phyloP scores from a whole-genome alignment of 139 green algal genomes.

The Microglena sp. region DNA sequence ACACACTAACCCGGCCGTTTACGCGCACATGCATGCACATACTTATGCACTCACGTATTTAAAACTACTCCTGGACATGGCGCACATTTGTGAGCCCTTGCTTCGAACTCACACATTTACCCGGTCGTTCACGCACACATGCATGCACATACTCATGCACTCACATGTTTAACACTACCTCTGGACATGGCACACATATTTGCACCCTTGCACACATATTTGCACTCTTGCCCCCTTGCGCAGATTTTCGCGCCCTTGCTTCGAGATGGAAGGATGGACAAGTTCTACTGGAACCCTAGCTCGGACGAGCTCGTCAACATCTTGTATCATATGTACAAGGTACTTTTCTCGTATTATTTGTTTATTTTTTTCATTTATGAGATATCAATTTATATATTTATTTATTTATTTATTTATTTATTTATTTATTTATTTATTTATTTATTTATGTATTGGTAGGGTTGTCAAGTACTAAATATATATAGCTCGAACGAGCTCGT shows the following conservation, averaged over 20 bases:
- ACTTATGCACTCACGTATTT: neutral
- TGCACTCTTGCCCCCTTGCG: neutral
- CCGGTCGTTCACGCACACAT: neutral
- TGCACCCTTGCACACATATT: neutral
- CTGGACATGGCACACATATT: neutral
- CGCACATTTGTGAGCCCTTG: neutral
- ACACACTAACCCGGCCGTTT: neutral
- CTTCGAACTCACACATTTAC: neutral
- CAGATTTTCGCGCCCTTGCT: neutral
- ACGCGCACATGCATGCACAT: neutral
- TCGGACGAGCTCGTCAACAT: constrained; percentile 78
- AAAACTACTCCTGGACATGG: neutral
- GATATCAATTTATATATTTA: neutral
- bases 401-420: no score
- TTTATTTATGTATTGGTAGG: no score
- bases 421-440: no score
- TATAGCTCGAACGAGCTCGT: no score
- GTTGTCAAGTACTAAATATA: no score
- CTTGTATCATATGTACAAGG: constrained; percentile 35
- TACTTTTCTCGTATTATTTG: neutral
- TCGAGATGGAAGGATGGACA: neutral
- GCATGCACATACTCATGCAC: neutral
- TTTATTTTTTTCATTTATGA: neutral
- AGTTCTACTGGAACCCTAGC: no score
- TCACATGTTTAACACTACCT: neutral